These are phyloP conservation scores for Scenedesmus sp. DNA, from an alignment of 163 green algal species.

Conservation along the genomic window DNA sequence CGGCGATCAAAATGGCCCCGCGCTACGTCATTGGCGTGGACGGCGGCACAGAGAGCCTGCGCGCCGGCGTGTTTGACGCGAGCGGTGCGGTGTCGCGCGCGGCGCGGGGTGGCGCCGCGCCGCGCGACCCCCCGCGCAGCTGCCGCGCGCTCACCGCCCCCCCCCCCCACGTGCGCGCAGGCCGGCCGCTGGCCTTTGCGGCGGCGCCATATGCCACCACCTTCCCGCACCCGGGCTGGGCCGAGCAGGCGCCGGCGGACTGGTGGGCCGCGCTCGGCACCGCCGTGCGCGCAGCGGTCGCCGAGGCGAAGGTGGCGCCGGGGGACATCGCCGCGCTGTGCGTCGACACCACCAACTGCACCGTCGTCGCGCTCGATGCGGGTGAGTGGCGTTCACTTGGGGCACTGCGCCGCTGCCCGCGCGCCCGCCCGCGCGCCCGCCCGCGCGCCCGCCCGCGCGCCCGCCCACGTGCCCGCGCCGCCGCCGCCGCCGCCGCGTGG, in stretches of 20 bases:
- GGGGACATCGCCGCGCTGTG: conserved; percentile 64
- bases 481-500: not conserved
- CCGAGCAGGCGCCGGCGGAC: conserved; percentile 76
- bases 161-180: not conserved
- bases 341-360: conserved; percentile 87
- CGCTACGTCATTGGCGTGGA: conserved; percentile 69
- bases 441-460: not conserved
- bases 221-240: conserved; percentile 73
- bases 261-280: conserved; percentile 72
- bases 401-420: too few species aligned
- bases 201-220: conserved; percentile 62
- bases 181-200: conserved; percentile 28
- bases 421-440: not conserved
- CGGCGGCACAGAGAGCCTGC: conserved; percentile 69
- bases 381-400: too few species aligned
- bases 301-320: conserved; percentile 21
- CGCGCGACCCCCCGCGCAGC: too few species aligned
- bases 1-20: not conserved
- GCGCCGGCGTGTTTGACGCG: conserved; percentile 70
- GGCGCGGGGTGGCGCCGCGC: too few species aligned
- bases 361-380: conserved; percentile 64
- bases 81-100: conserved; percentile 25
- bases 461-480: not conserved
- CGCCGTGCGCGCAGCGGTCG: conserved; percentile 57
- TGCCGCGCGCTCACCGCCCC: too few species aligned